Conservation (phyloP, 768 basidiomycete genomes). For the Lepiota venenata region DNA sequence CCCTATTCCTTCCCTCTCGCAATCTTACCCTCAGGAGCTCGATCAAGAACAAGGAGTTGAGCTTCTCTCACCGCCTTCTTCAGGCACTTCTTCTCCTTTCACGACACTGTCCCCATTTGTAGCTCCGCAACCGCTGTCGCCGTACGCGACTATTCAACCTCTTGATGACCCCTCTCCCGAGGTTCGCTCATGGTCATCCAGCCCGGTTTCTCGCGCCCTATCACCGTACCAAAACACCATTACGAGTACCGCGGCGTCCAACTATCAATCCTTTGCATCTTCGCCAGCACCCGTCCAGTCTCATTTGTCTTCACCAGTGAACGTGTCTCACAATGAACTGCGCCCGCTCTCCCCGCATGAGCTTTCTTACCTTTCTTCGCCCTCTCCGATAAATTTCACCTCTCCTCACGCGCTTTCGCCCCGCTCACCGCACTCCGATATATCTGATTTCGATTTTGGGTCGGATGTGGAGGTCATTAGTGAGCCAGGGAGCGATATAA, state of each 20-base stretch:
- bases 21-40: slow-evolving; percentile 39
- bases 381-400: slow-evolving; percentile 10
- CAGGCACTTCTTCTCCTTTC: slow-evolving; percentile 11
- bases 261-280: slow-evolving; percentile 3
- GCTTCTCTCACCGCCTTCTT: slow-evolving; percentile 36
- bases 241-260: not conserved
- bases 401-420: slow-evolving; percentile 8
- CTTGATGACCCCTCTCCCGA: not conserved
- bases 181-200: not conserved
- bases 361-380: slow-evolving; percentile 2
- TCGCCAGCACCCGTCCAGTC: not conserved
- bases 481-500: slow-evolving; percentile 6
- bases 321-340: not conserved
- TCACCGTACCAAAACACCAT: slow-evolving; percentile 1
- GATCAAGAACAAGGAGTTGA: slow-evolving; percentile 41
- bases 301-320: slow-evolving; percentile 1
- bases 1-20: slow-evolving; percentile 36
- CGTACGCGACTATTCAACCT: slow-evolving; percentile 5
- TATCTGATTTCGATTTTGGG: slow-evolving; percentile 7
- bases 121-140: slow-evolving; percentile 9
- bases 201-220: not conserved
- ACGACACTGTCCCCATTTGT: slow-evolving; percentile 12
- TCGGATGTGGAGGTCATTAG: slow-evolving; percentile 10
- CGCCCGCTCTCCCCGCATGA: not conserved
- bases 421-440: slow-evolving; percentile 8